phyloP scores from a whole-genome alignment of 768 basidiomycete species.

The Mycena sanguinolenta region DNA sequence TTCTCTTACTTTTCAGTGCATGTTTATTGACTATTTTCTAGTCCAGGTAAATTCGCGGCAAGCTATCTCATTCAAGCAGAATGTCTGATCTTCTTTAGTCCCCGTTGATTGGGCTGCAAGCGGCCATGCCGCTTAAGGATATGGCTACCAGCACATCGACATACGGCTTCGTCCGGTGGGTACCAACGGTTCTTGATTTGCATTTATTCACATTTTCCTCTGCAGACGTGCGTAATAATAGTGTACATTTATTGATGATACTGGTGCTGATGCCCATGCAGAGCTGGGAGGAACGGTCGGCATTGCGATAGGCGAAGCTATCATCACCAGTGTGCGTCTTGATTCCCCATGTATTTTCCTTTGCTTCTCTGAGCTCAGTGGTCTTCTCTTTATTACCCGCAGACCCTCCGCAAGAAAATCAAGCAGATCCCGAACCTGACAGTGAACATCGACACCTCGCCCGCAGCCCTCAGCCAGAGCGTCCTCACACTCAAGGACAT shows the following conservation, averaged over 20 bases:
- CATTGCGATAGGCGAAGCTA: constrained; percentile 79
- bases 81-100: constrained; percentile 55
- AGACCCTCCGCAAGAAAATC: constrained; percentile 56
- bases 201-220: constrained; percentile 7
- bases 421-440: constrained; percentile 51
- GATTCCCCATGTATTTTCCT: background rate
- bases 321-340: constrained; percentile 69
- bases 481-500: constrained; percentile 61
- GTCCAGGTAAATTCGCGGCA: constrained; percentile 11
- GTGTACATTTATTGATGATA: background rate
- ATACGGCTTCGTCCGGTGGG: constrained; percentile 77
- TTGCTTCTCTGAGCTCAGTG: background rate
- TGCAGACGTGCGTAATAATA: constrained; percentile 68
- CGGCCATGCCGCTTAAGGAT: constrained; percentile 88
- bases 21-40: constrained; percentile 30
- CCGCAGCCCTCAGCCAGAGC: constrained; percentile 59
- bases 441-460: constrained; percentile 53
- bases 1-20: constrained; percentile 64
- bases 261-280: constrained; percentile 48
- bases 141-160: constrained; percentile 87
- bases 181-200: background rate
- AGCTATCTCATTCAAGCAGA: background rate
- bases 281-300: constrained; percentile 84
- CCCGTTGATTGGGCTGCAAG: constrained; percentile 82
- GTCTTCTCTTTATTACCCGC: constrained; percentile 19